These are phyloP conservation scores for Nematodospora anomalae DNA, from an alignment of 1,139 yeast genomes.

Conservation along the genomic window DNA sequence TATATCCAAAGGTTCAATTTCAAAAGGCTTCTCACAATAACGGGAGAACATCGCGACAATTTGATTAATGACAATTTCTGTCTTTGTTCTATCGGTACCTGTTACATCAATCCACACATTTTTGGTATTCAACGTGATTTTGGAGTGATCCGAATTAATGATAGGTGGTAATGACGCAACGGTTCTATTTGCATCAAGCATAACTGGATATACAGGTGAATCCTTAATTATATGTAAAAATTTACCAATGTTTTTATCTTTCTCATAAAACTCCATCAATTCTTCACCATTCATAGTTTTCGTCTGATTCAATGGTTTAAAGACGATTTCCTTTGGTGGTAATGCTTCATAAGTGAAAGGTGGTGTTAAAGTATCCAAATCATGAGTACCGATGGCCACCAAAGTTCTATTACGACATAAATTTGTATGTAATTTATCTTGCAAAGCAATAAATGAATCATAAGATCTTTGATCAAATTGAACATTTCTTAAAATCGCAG, in stretches of 20 bases:
- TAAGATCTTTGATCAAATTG: conserved; percentile 80
- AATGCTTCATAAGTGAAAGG: conserved; percentile 90
- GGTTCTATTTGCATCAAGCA: conserved; percentile 71
- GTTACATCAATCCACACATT: conserved; percentile 93
- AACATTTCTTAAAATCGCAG: conserved; percentile 85
- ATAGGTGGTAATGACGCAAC: conserved; percentile 97
- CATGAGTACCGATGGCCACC: conserved; percentile 99
- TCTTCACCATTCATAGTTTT: conserved; percentile 73
- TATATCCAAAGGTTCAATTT: conserved; percentile 86
- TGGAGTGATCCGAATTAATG: conserved; percentile 89
- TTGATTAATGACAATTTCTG: conserved; percentile 87
- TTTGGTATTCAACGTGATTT: conserved; percentile 79
- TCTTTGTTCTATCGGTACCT: conserved; percentile 92
- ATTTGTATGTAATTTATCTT: conserved; percentile 93
- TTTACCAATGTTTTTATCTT: conserved; percentile 86
- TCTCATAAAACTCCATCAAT: conserved; percentile 86
- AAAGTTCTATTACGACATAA: conserved; percentile 95
- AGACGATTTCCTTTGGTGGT: conserved; percentile 74
- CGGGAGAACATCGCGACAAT: conserved; percentile 94
- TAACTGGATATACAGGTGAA: conserved; percentile 89
- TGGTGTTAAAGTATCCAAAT: conserved; percentile 74
- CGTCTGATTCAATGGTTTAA: conserved; percentile 83
- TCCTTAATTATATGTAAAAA: conserved; percentile 85
- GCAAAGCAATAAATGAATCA: conserved; percentile 92
- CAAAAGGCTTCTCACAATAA: conserved; percentile 74